A percentile compares a stretch with the other conserved stretches of the same genome.
Evolutionary conservation across 1,284 basidiomycete genomes (phyloP).

Genomic region (Microbotryum intermedium): DNA sequence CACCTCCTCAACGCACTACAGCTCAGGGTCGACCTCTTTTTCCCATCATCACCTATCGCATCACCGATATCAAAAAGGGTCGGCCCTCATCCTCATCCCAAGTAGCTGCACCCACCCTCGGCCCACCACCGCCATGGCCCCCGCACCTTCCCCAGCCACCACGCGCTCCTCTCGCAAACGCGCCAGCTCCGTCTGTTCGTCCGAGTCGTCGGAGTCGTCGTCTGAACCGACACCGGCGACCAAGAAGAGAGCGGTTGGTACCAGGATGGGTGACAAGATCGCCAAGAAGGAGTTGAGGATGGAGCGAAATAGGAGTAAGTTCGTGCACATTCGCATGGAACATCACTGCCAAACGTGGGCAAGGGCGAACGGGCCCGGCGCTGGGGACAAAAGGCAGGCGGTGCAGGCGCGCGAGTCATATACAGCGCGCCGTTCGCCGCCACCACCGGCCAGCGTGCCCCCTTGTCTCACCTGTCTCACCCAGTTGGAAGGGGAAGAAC

Average conservation of each 20-base stretch:
- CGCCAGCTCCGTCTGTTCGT: slow-evolving; percentile 13
- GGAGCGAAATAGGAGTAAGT: slow-evolving; percentile 5
- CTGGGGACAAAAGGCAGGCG: background rate
- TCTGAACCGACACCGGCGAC: background rate
- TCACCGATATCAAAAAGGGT: too few species aligned
- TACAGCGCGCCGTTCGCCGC: too few species aligned
- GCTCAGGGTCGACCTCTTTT: background rate
- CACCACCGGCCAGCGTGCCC: background rate
- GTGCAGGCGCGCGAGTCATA: background rate
- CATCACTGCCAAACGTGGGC: background rate
- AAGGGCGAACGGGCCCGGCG: background rate
- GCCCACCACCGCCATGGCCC: too few species aligned
- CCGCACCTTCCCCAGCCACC: too few species aligned
- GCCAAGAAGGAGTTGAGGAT: slow-evolving; percentile 2
- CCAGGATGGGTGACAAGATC: background rate
- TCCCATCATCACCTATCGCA: background rate
- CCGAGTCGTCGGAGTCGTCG: background rate
- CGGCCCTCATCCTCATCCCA: too few species aligned
- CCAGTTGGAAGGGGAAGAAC: too few species aligned
- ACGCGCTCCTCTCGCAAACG: too few species aligned
- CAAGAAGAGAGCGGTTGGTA: background rate
- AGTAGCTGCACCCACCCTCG: too few species aligned
- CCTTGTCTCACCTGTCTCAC: background rate
- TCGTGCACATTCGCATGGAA: too few species aligned
- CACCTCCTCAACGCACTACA: background rate